These are phyloP conservation scores for Amaranthus hypochondriacus DNA, from an alignment of 148 eudicot species.

Conservation along the genomic window DNA sequence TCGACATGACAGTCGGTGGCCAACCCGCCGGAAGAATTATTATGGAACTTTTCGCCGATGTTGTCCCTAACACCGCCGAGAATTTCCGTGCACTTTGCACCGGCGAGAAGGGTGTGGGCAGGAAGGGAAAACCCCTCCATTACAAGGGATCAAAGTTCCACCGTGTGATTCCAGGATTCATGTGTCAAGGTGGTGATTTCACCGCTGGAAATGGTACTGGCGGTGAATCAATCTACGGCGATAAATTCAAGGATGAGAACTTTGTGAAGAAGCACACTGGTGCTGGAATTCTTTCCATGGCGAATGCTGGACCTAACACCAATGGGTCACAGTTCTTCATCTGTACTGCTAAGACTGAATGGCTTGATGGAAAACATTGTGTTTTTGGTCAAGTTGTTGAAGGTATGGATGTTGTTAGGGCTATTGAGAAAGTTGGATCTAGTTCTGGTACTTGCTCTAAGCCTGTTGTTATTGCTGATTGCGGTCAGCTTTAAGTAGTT, in stretches of 20 bases:
- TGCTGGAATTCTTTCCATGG: constrained; percentile 56
- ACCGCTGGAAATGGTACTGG: constrained; percentile 57
- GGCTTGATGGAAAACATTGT: constrained; percentile 57
- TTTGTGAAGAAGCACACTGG: constrained; percentile 64
- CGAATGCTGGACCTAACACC: constrained; percentile 50
- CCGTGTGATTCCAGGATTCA: constrained; percentile 56
- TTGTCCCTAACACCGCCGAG: constrained; percentile 51
- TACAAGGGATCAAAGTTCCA: constrained; percentile 57
- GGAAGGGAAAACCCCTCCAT: constrained; percentile 46
- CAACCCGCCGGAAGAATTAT: constrained; percentile 45
- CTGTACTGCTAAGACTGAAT: constrained; percentile 53
- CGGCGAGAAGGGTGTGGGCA: constrained; percentile 49
- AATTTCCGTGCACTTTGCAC: constrained; percentile 67
- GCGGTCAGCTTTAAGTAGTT: constrained; percentile 32
- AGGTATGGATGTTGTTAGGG: constrained; percentile 49
- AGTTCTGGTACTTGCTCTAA: constrained; percentile 28
- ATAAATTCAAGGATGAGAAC: constrained; percentile 57
- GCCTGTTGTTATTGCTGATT: constrained; percentile 43
- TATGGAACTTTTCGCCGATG: constrained; percentile 57
- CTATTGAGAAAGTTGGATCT: constrained; percentile 50
- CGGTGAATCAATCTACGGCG: constrained; percentile 55
- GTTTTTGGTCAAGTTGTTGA: constrained; percentile 60
- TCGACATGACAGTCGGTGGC: constrained; percentile 50
- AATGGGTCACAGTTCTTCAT: constrained; percentile 65
- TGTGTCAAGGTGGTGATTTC: constrained; percentile 78